phyloP scores from a whole-genome alignment of 2,329 filamentous ascomycete genomes.

The Didymella glomerata region DNA sequence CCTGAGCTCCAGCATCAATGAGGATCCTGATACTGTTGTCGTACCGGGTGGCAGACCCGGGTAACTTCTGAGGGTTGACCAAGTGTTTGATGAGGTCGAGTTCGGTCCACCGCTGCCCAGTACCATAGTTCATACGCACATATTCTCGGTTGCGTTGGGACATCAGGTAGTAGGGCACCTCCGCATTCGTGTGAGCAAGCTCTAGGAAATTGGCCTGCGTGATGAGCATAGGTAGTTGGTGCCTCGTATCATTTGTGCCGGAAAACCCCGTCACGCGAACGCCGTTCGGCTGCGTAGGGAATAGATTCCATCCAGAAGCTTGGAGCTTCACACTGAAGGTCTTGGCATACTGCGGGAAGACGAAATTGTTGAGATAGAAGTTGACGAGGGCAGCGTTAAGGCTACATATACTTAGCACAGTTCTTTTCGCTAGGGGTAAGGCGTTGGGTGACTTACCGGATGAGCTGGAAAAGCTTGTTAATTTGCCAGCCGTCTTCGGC shows the following conservation, averaged over 20 bases:
- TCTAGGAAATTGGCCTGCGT: conserved; percentile 66
- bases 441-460: conserved; percentile 21
- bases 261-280: conserved; percentile 72
- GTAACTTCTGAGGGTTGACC: conserved; percentile 7
- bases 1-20: conserved; percentile 71
- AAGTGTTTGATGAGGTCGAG: conserved; percentile 56
- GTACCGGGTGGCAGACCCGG: background rate
- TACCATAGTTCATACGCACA: conserved; percentile 36
- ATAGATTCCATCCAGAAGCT: conserved; percentile 72
- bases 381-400: conserved; percentile 64
- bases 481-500: conserved; percentile 64
- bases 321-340: conserved; percentile 71
- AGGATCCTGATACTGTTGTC: conserved; percentile 60
- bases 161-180: conserved; percentile 68
- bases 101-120: conserved; percentile 55
- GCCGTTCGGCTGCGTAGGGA: conserved; percentile 26
- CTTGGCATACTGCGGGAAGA: conserved; percentile 71
- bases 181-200: conserved; percentile 68
- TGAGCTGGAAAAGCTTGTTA: conserved; percentile 48
- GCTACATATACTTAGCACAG: background rate
- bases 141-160: conserved; percentile 62
- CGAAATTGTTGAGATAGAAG: conserved; percentile 71
- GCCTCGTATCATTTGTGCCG: conserved; percentile 73
- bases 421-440: no score
- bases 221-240: conserved; percentile 68